Evolutionary conservation across 1,284 basidiomycete genomes (phyloP), one percentile per base, ranked within the genome.

Genomic region (Cryptococcus amylolentus): DNA sequence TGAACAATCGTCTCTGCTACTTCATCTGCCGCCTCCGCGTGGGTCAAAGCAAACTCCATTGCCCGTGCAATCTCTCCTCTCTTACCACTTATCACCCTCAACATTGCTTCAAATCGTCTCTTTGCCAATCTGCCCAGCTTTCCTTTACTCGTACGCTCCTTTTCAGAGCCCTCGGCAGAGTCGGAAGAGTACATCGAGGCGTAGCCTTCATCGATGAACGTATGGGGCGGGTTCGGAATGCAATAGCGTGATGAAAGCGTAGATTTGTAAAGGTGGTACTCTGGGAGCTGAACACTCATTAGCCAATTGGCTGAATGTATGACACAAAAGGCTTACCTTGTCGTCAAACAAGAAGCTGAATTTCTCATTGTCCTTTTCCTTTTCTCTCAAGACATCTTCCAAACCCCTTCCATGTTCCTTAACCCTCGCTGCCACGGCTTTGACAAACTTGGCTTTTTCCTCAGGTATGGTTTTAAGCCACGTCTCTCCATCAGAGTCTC

Each of bases 21-120:
- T 91, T 95, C 91, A 57, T 88, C 85, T 16, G 92, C 91, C 8
- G 91, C 91, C 74, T 96, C 91, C 1, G 95, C 93, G 68, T 95
- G 91, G 71, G 94, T 91, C 48, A 98, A 80, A 56, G 92, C 91
- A 71, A 98, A 98, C 13, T 88, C 84, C 92, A 98, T 99, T 58
- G 89, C 91, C 20, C 91, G 83, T 20, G 91, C 96, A 41, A 98
- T 86, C 71, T 95, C 91, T 9, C 89, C 91, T 54, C 93, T 81
- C 64, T 88, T 88, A 3, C 91, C 91, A 13, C 86, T 88, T 66
- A 98, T 79, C 5, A 84, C 84, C 18, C 95, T 84, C 31, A 99
- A 81, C 86, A 98, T 92, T 0, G 86, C 85, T 74, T 92, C 88
- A 64, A 98, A 91, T 39, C 93, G 82, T 52, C 83, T 84, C 39